Conservation (phyloP, 129 eudicot genomes). For the Oenanthe sinensis region DNA sequence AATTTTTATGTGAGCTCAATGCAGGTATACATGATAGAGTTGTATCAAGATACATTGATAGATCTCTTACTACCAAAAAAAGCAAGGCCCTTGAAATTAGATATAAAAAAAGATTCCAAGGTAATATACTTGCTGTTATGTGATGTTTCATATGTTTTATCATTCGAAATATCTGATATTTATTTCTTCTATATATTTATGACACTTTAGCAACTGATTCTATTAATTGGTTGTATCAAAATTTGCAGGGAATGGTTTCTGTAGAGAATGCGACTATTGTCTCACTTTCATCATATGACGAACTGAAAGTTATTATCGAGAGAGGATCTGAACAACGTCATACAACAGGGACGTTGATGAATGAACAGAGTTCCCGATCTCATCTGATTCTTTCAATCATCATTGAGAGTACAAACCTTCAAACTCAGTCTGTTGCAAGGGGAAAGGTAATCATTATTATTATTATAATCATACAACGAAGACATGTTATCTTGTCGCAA, state of each 20-base stretch:
- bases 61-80: constrained; percentile 80
- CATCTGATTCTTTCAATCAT: constrained; percentile 80
- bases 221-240: not conserved
- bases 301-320: constrained; percentile 57
- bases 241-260: constrained; percentile 76
- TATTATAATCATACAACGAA: not conserved
- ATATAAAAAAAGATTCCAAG: constrained; percentile 91
- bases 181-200: not conserved
- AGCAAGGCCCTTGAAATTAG: constrained; percentile 62
- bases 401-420: constrained; percentile 86
- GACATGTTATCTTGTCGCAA: not conserved
- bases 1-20: constrained; percentile 4
- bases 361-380: constrained; percentile 92
- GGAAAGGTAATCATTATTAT: constrained; percentile 86
- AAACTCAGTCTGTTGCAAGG: constrained; percentile 81
- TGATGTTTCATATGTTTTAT: constrained; percentile 5
- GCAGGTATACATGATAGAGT: constrained; percentile 91
- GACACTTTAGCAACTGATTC: not conserved
- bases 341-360: constrained; percentile 87
- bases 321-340: constrained; percentile 97
- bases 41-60: constrained; percentile 85
- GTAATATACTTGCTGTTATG: constrained; percentile 19
- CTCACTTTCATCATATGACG: constrained; percentile 69
- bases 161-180: not conserved
- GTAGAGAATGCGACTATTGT: constrained; percentile 76